These are phyloP conservation scores for Quercus robur DNA, from an alignment of 306 rosid species.

Conservation along the genomic window DNA sequence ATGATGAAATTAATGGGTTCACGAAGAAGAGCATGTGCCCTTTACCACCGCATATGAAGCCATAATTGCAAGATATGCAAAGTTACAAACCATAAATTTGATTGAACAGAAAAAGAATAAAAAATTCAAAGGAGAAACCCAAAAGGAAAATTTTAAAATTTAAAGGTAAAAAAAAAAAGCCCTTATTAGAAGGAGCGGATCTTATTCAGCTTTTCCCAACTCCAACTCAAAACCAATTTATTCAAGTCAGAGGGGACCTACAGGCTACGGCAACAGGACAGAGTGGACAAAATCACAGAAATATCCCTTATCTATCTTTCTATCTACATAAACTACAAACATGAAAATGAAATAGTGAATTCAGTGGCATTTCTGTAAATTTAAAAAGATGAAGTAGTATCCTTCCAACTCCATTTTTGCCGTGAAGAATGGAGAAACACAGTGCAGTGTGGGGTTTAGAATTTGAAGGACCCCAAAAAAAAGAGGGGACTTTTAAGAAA, in stretches of 20 bases:
- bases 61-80: slow-evolving; percentile 41
- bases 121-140: neutral
- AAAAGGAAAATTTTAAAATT: neutral
- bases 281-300: slow-evolving; percentile 23
- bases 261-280: slow-evolving; percentile 24
- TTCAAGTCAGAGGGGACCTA: slow-evolving; percentile 41
- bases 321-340: neutral
- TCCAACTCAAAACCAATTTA: slow-evolving; percentile 21
- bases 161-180: too few relatives aligned
- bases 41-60: slow-evolving; percentile 38
- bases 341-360: neutral
- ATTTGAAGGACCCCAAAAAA: slow-evolving; percentile 20
- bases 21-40: slow-evolving; percentile 44
- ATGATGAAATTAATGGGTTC: slow-evolving; percentile 58
- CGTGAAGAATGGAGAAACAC: slow-evolving; percentile 52
- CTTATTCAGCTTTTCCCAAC: slow-evolving; percentile 18
- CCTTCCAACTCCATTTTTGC: slow-evolving; percentile 52
- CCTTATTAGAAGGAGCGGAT: too few relatives aligned
- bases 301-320: slow-evolving; percentile 13
- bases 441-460: slow-evolving; percentile 23
- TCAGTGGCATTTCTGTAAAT: slow-evolving; percentile 24
- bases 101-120: slow-evolving; percentile 1
- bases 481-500: slow-evolving; percentile 15
- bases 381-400: neutral
- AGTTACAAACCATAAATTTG: slow-evolving; percentile 12